Conservation (phyloP, 2,329 filamentous ascomycete species). For the Fusarium cyanostomum region DNA sequence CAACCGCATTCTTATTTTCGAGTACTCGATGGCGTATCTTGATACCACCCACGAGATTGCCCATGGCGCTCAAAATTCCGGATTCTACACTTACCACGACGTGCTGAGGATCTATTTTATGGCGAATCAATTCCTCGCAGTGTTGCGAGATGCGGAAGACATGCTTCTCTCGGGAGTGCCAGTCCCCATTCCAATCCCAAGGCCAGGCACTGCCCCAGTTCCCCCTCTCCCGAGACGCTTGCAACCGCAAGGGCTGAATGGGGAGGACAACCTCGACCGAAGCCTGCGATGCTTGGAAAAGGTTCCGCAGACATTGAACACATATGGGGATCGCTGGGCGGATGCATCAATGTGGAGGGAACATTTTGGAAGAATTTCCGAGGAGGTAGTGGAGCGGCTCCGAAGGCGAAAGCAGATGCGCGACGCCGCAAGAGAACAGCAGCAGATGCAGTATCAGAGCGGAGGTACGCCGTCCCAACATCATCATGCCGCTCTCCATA, state of each 20-base stretch:
- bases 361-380: conserved; percentile 62
- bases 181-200: conserved; percentile 56
- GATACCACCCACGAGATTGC: conserved; percentile 76
- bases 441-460: conserved; percentile 49
- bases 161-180: conserved; percentile 62
- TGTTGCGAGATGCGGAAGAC: conserved; percentile 67
- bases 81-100: conserved; percentile 87
- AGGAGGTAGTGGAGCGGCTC: conserved; percentile 56
- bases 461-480: conserved; percentile 39
- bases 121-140: conserved; percentile 69
- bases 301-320: conserved; percentile 62
- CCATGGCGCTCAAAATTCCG: conserved; percentile 64
- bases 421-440: conserved; percentile 45
- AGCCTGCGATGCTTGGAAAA: conserved; percentile 65
- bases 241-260: conserved; percentile 46
- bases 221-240: conserved; percentile 63
- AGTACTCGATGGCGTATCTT: conserved; percentile 85
- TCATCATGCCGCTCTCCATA: conserved; percentile 23
- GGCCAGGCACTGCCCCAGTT: conserved; percentile 58
- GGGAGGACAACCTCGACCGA: conserved; percentile 62
- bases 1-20: conserved; percentile 83
- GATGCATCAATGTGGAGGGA: conserved; percentile 63
- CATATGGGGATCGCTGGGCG: conserved; percentile 69
- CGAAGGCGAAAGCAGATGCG: conserved; percentile 51
- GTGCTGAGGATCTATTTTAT: conserved; percentile 84